Percentiles rank a stretch among this genome's conserved stretches.
Conservation (phyloP, 371 early-diverging fungal genomes). For the Saksenaea oblongispora region DNA sequence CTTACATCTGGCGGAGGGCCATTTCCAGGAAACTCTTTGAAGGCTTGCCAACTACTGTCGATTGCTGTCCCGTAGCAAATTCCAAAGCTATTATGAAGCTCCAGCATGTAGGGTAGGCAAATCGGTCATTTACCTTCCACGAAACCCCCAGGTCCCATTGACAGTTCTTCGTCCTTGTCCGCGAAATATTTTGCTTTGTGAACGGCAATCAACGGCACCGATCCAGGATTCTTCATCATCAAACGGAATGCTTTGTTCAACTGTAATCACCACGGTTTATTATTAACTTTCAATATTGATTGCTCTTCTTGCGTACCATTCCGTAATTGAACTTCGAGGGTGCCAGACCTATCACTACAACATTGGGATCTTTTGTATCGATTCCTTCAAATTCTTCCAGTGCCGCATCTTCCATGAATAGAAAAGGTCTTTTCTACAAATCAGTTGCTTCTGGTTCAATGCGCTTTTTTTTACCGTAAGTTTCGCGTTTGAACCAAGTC, state of each 20-base stretch:
- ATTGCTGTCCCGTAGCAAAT: conserved; percentile 66
- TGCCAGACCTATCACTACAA: conserved; percentile 84
- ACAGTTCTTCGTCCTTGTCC: conserved; percentile 59
- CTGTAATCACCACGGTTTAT: conserved; percentile 19
- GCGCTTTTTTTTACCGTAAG: conserved; percentile 32
- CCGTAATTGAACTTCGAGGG: conserved; percentile 77
- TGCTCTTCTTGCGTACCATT: conserved; percentile 38
- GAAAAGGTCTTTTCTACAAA: conserved; percentile 57
- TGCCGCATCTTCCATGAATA: conserved; percentile 76
- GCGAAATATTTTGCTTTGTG: conserved; percentile 82
- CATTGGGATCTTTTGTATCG: conserved; percentile 57
- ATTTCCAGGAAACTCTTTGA: conserved; percentile 69
- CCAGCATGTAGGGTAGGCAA: not conserved
- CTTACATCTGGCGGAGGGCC: conserved; percentile 74
- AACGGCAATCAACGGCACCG: conserved; percentile 67
- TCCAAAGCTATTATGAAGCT: conserved; percentile 59
- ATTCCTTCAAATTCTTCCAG: conserved; percentile 70
- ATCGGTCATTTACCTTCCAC: conserved; percentile 50
- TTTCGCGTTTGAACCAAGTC: conserved; percentile 52
- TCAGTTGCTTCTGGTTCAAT: not conserved
- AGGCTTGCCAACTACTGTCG: conserved; percentile 87
- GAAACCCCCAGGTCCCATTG: conserved; percentile 88
- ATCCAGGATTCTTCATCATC: conserved; percentile 34
- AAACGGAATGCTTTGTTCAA: conserved; percentile 71
- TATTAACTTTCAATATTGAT: not conserved